phyloP scores from a whole-genome alignment of 768 basidiomycete genomes.

The Mycena filopes region DNA sequence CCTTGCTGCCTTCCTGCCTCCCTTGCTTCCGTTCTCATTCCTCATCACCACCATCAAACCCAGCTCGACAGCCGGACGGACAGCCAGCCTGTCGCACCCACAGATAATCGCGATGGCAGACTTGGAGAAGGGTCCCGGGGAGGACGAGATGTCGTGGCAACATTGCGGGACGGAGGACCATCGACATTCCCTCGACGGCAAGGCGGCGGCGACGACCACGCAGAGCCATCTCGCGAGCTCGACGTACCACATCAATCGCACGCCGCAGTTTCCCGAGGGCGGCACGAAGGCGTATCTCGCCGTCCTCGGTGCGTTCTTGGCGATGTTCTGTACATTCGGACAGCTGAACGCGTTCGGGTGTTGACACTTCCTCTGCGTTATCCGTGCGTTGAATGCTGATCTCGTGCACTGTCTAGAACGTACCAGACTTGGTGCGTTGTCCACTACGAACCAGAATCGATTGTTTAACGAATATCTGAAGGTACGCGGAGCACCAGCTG shows the following conservation, averaged over 20 bases:
- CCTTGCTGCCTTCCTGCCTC: too few relatives aligned
- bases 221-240: slow-evolving; percentile 30
- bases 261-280: slow-evolving; percentile 41
- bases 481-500: slow-evolving; percentile 72
- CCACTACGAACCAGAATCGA: too few relatives aligned
- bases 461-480: too few relatives aligned
- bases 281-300: slow-evolving; percentile 55
- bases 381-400: too few relatives aligned
- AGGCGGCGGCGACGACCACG: slow-evolving; percentile 31
- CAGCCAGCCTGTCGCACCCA: slow-evolving; percentile 31
- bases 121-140: slow-evolving; percentile 23
- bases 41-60: slow-evolving; percentile 15
- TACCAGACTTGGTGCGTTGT: too few relatives aligned
- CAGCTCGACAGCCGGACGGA: too few relatives aligned
- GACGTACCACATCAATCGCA: slow-evolving; percentile 22
- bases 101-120: slow-evolving; percentile 27
- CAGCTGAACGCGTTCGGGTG: slow-evolving; percentile 80
- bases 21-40: not conserved
- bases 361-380: too few relatives aligned
- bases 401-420: too few relatives aligned
- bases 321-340: slow-evolving; percentile 77
- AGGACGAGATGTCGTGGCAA: slow-evolving; percentile 34
- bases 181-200: slow-evolving; percentile 31
- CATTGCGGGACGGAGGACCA: slow-evolving; percentile 33
- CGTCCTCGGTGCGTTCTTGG: slow-evolving; percentile 72